Base-by-base conservation (phyloP, 805 yeast species). In the Torulaspora gathmanii region DNA sequence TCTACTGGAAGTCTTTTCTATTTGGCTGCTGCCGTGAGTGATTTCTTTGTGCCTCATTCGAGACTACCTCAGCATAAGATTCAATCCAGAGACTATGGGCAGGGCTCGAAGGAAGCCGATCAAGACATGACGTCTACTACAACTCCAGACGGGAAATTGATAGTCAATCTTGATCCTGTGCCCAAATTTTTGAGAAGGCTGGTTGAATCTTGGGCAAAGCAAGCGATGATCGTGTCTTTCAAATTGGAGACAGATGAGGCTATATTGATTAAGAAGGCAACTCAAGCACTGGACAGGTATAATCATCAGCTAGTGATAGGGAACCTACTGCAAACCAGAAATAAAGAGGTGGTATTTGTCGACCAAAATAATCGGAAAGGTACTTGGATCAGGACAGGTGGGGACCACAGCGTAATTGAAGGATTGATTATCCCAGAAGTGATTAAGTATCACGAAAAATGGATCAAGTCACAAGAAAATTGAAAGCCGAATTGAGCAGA, bases 1-100 rank as follows among this genome's bases (percentile, higher is more conserved):
- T 67, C 68, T 3, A 63, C 77, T 31, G 84, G 80, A 2, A 86
- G 89, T 0, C 63, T 93, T 33, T 87, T 91, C 61, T 93, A 83
- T 61, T 72, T 93, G 42, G 99, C 99, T 0, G 98, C 99, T 7
- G 99, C 99, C 0, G 99, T 93, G 0, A 86, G 96, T 6, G 99
- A 93, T 63, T 93, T 93, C 67, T 93, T 90, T 68, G 73, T 93
- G 33, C 99, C 99, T 1, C 78, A 77, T 34, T 81, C 90, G 1
- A 75, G 86, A 52, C 72, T 89, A 56, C 95, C 97, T 2, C 89
- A 88, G 57, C 99, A 93, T 68, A 93, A 93, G 68, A 93, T 93
- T 50, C 99, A 93, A 66, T 83, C 95, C 4, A 82, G 80, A 47
- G 80, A 78, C 19, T 77, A 72, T 25, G 78, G 78, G 9, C 33